phyloP scores from a whole-genome alignment of 306 rosid genomes.

The Quercus berberidifolia region DNA sequence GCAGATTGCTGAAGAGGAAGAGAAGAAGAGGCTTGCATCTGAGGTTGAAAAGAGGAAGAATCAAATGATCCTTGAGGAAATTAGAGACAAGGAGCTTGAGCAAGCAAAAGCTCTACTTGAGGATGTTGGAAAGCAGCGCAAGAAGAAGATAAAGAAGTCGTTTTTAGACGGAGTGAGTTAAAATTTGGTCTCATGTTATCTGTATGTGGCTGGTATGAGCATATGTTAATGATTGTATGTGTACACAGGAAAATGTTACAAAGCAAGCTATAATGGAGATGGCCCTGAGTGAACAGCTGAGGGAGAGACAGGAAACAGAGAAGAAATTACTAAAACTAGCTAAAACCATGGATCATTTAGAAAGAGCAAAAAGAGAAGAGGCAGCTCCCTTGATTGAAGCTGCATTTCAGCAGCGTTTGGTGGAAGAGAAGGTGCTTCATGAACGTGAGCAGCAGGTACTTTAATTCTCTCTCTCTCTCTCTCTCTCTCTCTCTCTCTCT shows the following conservation, averaged over 20 bases:
- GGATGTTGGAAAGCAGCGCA: constrained; percentile 50
- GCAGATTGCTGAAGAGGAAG: constrained; percentile 84
- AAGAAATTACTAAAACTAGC: constrained; percentile 75
- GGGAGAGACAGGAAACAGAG: constrained; percentile 90
- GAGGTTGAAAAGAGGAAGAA: constrained; percentile 66
- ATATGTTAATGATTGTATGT: constrained; percentile 10
- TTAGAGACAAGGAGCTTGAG: constrained; percentile 61
- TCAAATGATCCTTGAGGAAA: constrained; percentile 64
- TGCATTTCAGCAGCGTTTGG: constrained; percentile 71
- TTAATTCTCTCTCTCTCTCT: no score
- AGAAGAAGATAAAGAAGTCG: constrained; percentile 58
- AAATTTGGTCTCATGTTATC: background rate
- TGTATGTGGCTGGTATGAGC: background rate
- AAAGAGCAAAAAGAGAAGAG: constrained; percentile 96
- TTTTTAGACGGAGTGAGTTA: constrained; percentile 67
- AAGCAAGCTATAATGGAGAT: constrained; percentile 64
- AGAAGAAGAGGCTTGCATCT: constrained; percentile 62
- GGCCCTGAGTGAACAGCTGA: constrained; percentile 71
- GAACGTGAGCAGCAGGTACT: constrained; percentile 81
- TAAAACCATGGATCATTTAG: constrained; percentile 86
- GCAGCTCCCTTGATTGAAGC: constrained; percentile 88
- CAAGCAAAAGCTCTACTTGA: constrained; percentile 60
- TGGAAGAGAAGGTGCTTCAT: constrained; percentile 76
- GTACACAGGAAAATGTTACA: constrained; percentile 56
- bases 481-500: no score